Evolutionary conservation across 371 early-diverging fungal species (phyloP).

Genomic region (Mucor saturninus): DNA sequence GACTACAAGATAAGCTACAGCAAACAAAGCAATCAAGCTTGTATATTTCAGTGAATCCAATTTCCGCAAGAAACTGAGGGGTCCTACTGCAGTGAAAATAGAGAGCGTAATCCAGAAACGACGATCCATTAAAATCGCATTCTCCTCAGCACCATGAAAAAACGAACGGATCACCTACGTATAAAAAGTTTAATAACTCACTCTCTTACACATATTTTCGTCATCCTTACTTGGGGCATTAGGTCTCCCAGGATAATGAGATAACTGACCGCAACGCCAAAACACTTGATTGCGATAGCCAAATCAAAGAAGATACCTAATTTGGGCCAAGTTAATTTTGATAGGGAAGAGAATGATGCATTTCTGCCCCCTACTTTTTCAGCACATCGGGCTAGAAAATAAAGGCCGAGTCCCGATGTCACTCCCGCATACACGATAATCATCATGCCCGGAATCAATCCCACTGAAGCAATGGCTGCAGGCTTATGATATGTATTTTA

Average conservation of each 20-base stretch:
- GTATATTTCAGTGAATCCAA: slow-evolving; percentile 97
- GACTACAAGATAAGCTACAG: slow-evolving; percentile 88
- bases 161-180: slow-evolving; percentile 43
- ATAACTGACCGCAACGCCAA: slow-evolving; percentile 99
- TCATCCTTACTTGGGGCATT: slow-evolving; percentile 74
- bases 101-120: slow-evolving; percentile 88
- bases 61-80: slow-evolving; percentile 81
- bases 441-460: slow-evolving; percentile 81
- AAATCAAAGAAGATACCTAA: slow-evolving; percentile 92
- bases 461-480: slow-evolving; percentile 85
- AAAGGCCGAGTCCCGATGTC: slow-evolving; percentile 84
- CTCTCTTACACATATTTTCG: no score
- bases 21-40: slow-evolving; percentile 87
- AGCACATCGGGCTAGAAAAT: slow-evolving; percentile 81
- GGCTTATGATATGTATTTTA: no score
- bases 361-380: slow-evolving; percentile 73
- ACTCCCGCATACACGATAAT: slow-evolving; percentile 78
- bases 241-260: slow-evolving; percentile 96
- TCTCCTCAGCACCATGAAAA: slow-evolving; percentile 26
- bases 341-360: slow-evolving; percentile 89
- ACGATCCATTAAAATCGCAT: slow-evolving; percentile 56
- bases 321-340: slow-evolving; percentile 90
- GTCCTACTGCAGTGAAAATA: slow-evolving; percentile 70
- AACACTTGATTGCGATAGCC: slow-evolving; percentile 99
- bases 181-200: not conserved